Evolutionary conservation across 352 stramenopile genomes (phyloP).

Genomic region (Phytophthora meadii): DNA sequence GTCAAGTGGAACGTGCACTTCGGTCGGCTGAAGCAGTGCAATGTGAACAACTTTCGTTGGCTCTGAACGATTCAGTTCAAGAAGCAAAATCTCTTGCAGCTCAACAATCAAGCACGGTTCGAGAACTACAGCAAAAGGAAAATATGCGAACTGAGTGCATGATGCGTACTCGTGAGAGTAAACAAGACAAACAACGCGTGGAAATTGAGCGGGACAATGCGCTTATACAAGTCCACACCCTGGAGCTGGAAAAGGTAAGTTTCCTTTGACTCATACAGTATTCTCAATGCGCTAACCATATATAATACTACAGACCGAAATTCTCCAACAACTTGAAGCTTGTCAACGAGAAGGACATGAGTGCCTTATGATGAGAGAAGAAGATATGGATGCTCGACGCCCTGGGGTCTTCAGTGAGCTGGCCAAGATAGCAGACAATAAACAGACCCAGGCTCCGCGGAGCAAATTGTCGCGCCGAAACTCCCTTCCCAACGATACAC

Average conservation of each 20-base stretch:
- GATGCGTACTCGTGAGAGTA: slow-evolving; percentile 53
- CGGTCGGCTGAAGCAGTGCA: slow-evolving; percentile 61
- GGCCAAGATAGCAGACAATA: slow-evolving; percentile 6
- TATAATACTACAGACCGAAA: slow-evolving; percentile 25
- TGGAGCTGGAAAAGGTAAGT: slow-evolving; percentile 53
- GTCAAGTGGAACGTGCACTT: slow-evolving; percentile 60
- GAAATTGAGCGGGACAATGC: slow-evolving; percentile 67
- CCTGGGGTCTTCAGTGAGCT: slow-evolving; percentile 56
- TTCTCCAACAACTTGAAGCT: slow-evolving; percentile 48
- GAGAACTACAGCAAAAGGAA: slow-evolving; percentile 63
- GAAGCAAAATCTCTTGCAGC: slow-evolving; percentile 57
- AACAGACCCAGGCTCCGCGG: not conserved
- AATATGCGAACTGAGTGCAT: slow-evolving; percentile 66
- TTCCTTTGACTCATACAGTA: not conserved
- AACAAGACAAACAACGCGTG: slow-evolving; percentile 54
- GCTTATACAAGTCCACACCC: slow-evolving; percentile 45
- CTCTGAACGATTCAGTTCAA: slow-evolving; percentile 54
- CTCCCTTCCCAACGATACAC: slow-evolving; percentile 21
- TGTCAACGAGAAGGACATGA: slow-evolving; percentile 54
- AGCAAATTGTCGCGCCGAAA: slow-evolving; percentile 9
- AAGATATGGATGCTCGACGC: slow-evolving; percentile 65
- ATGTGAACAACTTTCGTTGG: slow-evolving; percentile 58
- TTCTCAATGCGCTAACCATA: not conserved
- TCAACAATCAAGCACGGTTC: slow-evolving; percentile 54
- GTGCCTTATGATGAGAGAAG: slow-evolving; percentile 70